Percentiles rank a stretch among this genome's conserved stretches.
phyloP scores from a whole-genome alignment of 495 filamentous ascomycete species.

The Polyplosphaeria fusca region DNA sequence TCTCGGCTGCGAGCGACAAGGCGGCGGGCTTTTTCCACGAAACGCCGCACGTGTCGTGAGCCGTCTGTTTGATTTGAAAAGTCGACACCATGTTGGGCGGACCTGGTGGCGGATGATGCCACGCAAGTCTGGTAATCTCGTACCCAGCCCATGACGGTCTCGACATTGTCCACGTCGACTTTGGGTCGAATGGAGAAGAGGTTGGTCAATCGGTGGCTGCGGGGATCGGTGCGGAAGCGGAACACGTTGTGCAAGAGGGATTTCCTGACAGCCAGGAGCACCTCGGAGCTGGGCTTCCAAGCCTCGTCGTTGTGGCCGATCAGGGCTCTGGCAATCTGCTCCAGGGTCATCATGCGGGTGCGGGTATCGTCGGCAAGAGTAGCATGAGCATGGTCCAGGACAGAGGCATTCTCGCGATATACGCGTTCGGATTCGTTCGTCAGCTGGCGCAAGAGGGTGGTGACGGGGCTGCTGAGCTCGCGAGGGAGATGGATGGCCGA shows the following conservation, averaged over 20 bases:
- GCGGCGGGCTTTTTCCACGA: conserved; percentile 61
- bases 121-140: conserved; percentile 55
- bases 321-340: conserved; percentile 57
- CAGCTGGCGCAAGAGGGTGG: conserved; percentile 55
- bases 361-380: conserved; percentile 39
- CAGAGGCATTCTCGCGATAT: conserved; percentile 45
- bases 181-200: conserved; percentile 50
- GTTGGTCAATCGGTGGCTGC: conserved; percentile 42
- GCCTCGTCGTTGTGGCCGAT: conserved; percentile 44
- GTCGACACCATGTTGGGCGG: conserved; percentile 40
- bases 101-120: conserved; percentile 32
- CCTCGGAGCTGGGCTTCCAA: conserved; percentile 46
- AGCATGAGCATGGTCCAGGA: conserved; percentile 43
- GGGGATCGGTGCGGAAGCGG: conserved; percentile 46
- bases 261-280: conserved; percentile 67
- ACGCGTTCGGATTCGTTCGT: conserved; percentile 48
- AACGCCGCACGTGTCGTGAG: conserved; percentile 46
- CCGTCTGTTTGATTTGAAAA: too few species aligned
- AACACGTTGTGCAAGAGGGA: conserved; percentile 56
- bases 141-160: conserved; percentile 55
- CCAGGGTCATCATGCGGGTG: conserved; percentile 54
- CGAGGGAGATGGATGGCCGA: conserved; percentile 53
- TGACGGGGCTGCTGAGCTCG: conserved; percentile 47
- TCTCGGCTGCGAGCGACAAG: conserved; percentile 67
- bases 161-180: conserved; percentile 45